Evolutionary conservation across 768 basidiomycete species (phyloP), one percentile per base, ranked within the genome.

Genomic region (Hygrocybe coccinea): DNA sequence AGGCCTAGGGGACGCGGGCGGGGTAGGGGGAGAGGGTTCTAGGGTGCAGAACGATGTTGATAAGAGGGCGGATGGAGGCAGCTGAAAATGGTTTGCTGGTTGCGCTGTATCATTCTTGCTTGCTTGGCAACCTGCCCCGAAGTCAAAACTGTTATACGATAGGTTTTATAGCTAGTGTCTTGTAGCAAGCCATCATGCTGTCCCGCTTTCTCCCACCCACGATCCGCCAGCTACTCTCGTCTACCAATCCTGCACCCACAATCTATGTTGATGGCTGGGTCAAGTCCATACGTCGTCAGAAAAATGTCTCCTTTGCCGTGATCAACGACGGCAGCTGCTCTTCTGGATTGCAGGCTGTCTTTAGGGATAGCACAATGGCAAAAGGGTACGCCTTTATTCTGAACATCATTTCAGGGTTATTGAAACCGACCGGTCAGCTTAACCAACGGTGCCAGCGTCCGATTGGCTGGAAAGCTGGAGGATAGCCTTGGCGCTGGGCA

Each of bases 301-400:
- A 95, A 74, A 84, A 85, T 50, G 78, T 93, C n/a, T 79, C 90
- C 2, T 97, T 97, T 65, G 86, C 85, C 11, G 83, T 86, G 45
- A 70, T 95, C 54, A 84, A 80, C 41, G 94, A 97, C 69, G 94
- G 94, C 2, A 90, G 87, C 52, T 82, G 81, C 2, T 58, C 78
- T 7, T 69, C 75, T n/a, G 83, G 84, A 3, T 64, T 95, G 25
- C 94, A 97, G 67, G 87, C 86, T 1, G 92, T 97, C 9, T 77
- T 94, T 59, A 66, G 74, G 21, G 76, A 70, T 24, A 65, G 66
- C 36, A 71, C 69, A 29, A 63, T 64, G 37, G 61, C 72, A 2
- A 71, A 69, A 55, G 59, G 60, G 69, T 67, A 60, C 57, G 69
- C 61, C 29, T 43, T 50, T 53, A 52, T 59, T 45, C 49, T 53